Evolutionary conservation across 2,329 filamentous ascomycete species (phyloP).

Genomic region (Trichoderma arundinaceum): DNA sequence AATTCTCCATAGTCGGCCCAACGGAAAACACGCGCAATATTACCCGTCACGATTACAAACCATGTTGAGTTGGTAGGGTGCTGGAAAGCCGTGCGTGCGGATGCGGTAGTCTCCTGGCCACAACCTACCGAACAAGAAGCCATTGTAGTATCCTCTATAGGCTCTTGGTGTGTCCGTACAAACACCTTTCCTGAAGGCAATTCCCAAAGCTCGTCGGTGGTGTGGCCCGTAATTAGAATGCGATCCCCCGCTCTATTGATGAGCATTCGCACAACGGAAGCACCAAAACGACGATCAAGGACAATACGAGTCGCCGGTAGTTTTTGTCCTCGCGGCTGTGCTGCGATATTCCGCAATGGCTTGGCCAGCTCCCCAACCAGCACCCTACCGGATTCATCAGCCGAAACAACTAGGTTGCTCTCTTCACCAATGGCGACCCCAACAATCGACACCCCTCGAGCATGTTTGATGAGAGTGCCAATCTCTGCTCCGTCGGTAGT

Average conservation of each 20-base stretch:
- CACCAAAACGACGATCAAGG: conserved; percentile 3
- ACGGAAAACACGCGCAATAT: neutral
- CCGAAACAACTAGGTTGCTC: neutral
- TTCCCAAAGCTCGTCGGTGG: neutral
- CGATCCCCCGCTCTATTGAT: neutral
- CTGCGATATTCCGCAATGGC: neutral
- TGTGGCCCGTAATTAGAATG: conserved; percentile 7
- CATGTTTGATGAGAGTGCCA: neutral
- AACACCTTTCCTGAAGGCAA: neutral
- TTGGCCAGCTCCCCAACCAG: neutral
- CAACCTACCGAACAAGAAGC: neutral
- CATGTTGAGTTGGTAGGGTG: conserved; percentile 8
- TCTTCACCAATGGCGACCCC: neutral
- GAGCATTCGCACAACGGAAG: neutral
- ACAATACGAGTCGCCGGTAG: neutral
- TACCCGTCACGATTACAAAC: neutral
- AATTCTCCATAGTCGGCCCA: conserved; percentile 2
- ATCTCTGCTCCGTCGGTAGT: neutral
- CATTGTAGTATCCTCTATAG: neutral
- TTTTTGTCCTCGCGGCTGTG: neutral
- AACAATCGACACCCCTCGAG: neutral
- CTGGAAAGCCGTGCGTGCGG: neutral
- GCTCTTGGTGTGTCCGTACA: neutral
- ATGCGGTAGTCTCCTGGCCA: neutral
- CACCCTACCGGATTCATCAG: neutral